Evolutionary conservation across 108 stramenopile species (phyloP), one percentile per base, ranked within the genome.

Genomic region (Craspedostauros australis): DNA sequence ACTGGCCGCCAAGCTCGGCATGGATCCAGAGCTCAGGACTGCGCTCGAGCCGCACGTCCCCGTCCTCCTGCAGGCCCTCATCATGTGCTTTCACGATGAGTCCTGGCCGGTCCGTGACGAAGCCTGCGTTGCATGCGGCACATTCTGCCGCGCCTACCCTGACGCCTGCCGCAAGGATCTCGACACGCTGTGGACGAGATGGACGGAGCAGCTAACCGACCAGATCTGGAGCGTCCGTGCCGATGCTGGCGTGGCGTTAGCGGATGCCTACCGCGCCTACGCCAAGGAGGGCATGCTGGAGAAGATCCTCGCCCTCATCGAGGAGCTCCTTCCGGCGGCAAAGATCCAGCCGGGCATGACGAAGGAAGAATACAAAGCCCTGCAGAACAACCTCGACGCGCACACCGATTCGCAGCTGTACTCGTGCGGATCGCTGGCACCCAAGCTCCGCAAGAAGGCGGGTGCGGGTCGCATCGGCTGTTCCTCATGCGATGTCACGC

Each of bases 31-130:
- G 27, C 23, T 62, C 45, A 39, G 47, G 2, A 4, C 21, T 9
- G 36, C 19, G 11, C 73, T 92, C 31, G 75, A 82, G 39, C 81
- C 84, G 3, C 66, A 88, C 54, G 84, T 92, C n/a, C 46, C 66
- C 8, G 66, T 72, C 39, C 55, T 92, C 62, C 64, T 92, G 30
- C 74, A 91, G 61, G 91, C 94, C 4, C 70, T 97, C n/a, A 55
- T 95, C 29, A 93, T 93, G 76, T 96, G 96, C 73, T 96, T 98
- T 59, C 88, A 91, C 53, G 97, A 98, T 53, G 97, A 96, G 54
- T 89, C 86, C 22, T 98, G 97, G 97, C 97, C 97, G 8, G 97
- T 98, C 32, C 87, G 97, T 27, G 97, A 98, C 53, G 93, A 95
- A 69, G 95, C 97, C 18, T 96, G 95, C 55, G 69, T 96, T 45